Evolutionary conservation across 1,139 yeast species (phyloP), one percentile per base, ranked within the genome.

Genomic region (Debaryomycetaceae sp.): DNA sequence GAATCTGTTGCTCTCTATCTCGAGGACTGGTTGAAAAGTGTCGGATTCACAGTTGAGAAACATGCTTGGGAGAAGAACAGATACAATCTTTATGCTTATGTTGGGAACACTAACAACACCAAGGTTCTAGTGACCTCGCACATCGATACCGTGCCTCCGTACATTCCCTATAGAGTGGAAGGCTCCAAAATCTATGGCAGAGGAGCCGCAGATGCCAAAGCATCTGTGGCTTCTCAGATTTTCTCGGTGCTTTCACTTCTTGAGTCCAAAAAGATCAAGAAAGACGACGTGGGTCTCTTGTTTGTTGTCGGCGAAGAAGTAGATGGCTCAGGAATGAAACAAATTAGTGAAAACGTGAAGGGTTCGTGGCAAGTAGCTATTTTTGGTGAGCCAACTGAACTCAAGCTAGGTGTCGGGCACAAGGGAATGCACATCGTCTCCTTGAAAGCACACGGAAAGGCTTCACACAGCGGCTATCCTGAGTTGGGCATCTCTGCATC

Each of bases 351-450:
- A 37, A 34, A 60, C 17, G 56, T 80, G 40, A 72, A 71, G 27
- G 75, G 75, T 9, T 57, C 62, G 2, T 84, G 88, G 87, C 79
- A 78, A 6, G 56, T 76, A 5, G 89, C 78, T 23, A 75, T 84
- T 39, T 84, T 84, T 60, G 90, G 90, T 11, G 91, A 84, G 57
- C 90, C 91, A 17, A 84, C 91, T 0, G 89, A 83, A 52, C 67
- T 76, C 57, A 82, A 81, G 54, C 68, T 84, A 23, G 88, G 87
- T 2, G 78, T 78, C 6, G 90, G 90, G 7, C 91, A 84, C 56
- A 84, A 84, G 57, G 84, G 91, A 55, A 58, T 68, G 49, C 68
- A 69, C 52, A 45, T 63, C 52, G 64, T 80, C 47, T 58, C 68
- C 31, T 54, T 82, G 36, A 52, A 60, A 29, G 81, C 78, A 23